Percentiles rank a stretch among this genome's conserved stretches.
Conservation (phyloP, 768 basidiomycete species). For the Infundibulicybe gibba region DNA sequence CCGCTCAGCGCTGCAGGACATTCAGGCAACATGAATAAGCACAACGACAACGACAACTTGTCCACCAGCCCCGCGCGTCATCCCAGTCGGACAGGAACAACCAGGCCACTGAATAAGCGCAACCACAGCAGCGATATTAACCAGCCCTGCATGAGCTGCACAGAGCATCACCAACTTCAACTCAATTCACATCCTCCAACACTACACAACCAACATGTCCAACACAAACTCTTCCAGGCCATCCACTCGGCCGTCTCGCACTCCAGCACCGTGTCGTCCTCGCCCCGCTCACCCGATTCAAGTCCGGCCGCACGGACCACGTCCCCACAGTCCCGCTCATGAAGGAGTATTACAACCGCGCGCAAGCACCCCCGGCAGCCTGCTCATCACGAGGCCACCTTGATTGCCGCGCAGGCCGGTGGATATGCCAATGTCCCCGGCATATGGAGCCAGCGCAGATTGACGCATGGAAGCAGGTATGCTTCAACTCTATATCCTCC, state of each 20-base stretch:
- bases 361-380: constrained; percentile 30
- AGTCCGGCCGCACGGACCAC: constrained; percentile 13
- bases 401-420: constrained; percentile 25
- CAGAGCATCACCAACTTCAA: too few species aligned
- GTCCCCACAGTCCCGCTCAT: constrained; percentile 24
- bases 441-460: constrained; percentile 48
- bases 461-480: constrained; percentile 45
- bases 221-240: not conserved
- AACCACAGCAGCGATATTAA: too few species aligned
- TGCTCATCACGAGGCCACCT: constrained; percentile 47
- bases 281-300: constrained; percentile 31
- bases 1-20: too few species aligned
- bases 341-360: constrained; percentile 32
- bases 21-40: too few species aligned
- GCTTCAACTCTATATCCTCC: constrained; percentile 1
- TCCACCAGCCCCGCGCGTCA: too few species aligned
- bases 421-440: constrained; percentile 39
- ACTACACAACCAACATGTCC: not conserved
- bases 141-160: too few species aligned
- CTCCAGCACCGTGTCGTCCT: constrained; percentile 31
- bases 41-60: too few species aligned
- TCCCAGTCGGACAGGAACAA: too few species aligned
- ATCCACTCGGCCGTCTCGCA: not conserved
- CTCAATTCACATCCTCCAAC: not conserved
- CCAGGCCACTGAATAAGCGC: too few species aligned